Evolutionary conservation across 805 yeast genomes (phyloP), one percentile per base, ranked within the genome.

Genomic region (Torulaspora franciscae): DNA sequence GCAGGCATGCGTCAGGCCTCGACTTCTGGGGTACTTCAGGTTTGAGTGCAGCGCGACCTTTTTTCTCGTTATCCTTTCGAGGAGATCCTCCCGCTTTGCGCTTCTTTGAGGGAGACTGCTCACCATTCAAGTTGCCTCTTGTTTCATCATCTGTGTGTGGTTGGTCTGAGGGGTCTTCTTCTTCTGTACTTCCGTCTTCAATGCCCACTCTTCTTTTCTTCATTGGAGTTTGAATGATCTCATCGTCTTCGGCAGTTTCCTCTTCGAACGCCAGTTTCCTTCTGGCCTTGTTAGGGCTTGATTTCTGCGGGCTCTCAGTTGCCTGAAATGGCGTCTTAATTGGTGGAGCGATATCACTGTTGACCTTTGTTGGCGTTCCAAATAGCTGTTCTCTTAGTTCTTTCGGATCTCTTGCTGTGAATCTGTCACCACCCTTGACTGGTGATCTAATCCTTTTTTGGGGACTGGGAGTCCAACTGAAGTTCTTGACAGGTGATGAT

Each of bases 241-340:
- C 28, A 17, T 40, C 50, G 17, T 48, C 60, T 19, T 57, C 52
- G 8, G 45, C 54, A 15, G 39, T 43, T 15, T 55, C 64, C 40
- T 55, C 58, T 39, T 66, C 69, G 37, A 65, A 62, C 2, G 59
- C 62, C 46, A 62, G 51, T 45, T 58, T 62, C 51, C 65, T 64
- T 57, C 66, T 58, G 13, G 56, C 40, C 25, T 42, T 48, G 11
- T 41, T 30, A 4, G 51, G 47, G 8, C 47, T 36, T 11, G 37
- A 30, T 30, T 37, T 37, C 15, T 32, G 9, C 7, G 47, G 43
- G n/a, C 45, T 28, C 8, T 37, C 43, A 23, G 41, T 42, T 9
- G 22, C 26, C 8, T 11, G 24, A 9, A 24, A 26, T 13, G 40
- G 27, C 5, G 37, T 42, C 40, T 40, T 42, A 8, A 35, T 22